Conservation (phyloP, 768 basidiomycete genomes). For the Hericium rajendrae region DNA sequence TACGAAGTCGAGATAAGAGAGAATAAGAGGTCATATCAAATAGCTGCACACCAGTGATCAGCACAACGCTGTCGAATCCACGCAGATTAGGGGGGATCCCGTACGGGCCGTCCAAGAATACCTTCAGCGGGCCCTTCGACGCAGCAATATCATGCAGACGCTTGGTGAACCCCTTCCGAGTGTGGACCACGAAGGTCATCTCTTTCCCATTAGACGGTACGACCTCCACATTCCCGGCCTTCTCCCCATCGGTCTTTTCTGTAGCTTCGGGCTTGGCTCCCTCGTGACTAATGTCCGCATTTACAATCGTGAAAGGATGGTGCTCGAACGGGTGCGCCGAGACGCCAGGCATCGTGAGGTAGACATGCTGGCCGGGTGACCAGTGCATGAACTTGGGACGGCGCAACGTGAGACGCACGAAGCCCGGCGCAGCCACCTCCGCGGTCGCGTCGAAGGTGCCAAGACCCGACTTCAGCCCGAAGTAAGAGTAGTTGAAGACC, state of each 20-base stretch:
- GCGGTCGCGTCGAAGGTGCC: conserved; percentile 26
- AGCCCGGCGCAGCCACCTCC: conserved; percentile 35
- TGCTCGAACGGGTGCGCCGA: conserved; percentile 38
- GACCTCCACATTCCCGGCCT: conserved; percentile 1
- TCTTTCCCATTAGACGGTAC: conserved; percentile 24
- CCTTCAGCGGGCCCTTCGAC: conserved; percentile 26
- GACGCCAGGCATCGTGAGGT: conserved; percentile 38
- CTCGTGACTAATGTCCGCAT: conserved; percentile 8
- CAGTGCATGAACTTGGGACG: conserved; percentile 40
- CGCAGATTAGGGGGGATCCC: conserved; percentile 32
- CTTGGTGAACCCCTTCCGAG: conserved; percentile 50
- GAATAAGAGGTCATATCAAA: not conserved
- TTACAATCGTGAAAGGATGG: conserved; percentile 57
- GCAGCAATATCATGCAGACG: conserved; percentile 28
- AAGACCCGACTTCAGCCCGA: conserved; percentile 20
- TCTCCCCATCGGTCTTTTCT: conserved; percentile 4
- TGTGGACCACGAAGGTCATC: conserved; percentile 49
- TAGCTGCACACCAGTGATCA: conserved; percentile 36
- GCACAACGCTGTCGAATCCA: conserved; percentile 34
- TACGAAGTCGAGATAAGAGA: conserved; percentile 6
- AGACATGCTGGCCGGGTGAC: conserved; percentile 46
- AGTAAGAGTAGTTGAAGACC: conserved; percentile 33
- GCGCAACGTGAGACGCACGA: conserved; percentile 36
- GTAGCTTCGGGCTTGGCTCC: not conserved
- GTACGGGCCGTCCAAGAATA: conserved; percentile 55